phyloP scores from a whole-genome alignment of 1,139 yeast species.

The Hemisphaericaspora lyxosophila region DNA sequence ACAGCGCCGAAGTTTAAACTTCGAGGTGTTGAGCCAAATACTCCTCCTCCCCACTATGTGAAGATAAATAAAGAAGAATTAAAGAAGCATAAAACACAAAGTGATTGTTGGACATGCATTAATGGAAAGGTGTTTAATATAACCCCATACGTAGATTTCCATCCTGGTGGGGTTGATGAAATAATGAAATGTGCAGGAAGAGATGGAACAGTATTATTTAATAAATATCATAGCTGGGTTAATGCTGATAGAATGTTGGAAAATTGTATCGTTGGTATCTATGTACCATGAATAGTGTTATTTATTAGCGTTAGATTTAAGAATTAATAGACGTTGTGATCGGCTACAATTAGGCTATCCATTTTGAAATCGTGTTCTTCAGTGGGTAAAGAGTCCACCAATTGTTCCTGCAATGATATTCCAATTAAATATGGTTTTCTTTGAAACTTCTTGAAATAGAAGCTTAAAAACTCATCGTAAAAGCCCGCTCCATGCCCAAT shows the following conservation, averaged over 20 bases:
- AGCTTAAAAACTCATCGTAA: conserved; percentile 74
- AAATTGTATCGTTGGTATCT: conserved; percentile 72
- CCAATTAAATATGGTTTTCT: conserved; percentile 55
- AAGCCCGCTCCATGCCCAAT: conserved; percentile 94
- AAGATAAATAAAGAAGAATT: conserved; percentile 62
- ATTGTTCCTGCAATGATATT: conserved; percentile 68
- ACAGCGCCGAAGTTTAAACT: conserved; percentile 28
- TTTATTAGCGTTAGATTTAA: neutral
- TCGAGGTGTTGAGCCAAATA: conserved; percentile 39
- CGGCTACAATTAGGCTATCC: conserved; percentile 50
- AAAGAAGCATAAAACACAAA: conserved; percentile 51
- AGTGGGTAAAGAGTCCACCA: conserved; percentile 57
- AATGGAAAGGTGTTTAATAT: conserved; percentile 82
- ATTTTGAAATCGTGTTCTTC: conserved; percentile 72
- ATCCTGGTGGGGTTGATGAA: conserved; percentile 90
- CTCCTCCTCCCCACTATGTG: conserved; percentile 47
- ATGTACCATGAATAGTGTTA: neutral
- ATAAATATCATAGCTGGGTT: conserved; percentile 86
- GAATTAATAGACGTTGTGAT: conserved; percentile 2
- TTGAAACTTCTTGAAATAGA: conserved; percentile 39
- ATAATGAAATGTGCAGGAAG: conserved; percentile 78
- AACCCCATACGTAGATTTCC: conserved; percentile 78
- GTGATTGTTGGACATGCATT: conserved; percentile 86
- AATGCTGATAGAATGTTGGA: conserved; percentile 80
- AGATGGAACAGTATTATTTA: conserved; percentile 80